Evolutionary conservation across 768 basidiomycete species (phyloP).

Genomic region (Tricholoma matsutake): DNA sequence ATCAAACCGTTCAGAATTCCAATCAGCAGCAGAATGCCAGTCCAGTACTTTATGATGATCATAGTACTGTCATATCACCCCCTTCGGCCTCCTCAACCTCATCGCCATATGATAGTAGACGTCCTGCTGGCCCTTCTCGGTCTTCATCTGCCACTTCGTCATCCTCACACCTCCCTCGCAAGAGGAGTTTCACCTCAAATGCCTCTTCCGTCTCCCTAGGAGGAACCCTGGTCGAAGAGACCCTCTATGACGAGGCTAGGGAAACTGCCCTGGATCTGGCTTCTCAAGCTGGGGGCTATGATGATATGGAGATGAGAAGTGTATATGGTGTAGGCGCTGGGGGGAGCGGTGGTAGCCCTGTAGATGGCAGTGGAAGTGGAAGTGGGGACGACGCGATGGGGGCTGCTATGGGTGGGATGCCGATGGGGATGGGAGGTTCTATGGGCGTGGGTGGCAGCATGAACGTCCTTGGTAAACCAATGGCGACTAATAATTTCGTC

Average conservation of each 20-base stretch:
- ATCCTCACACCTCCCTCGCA: slow-evolving; percentile 59
- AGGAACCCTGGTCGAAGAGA: slow-evolving; percentile 36
- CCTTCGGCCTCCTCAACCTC: slow-evolving; percentile 22
- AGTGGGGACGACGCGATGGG: slow-evolving; percentile 35
- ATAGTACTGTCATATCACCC: slow-evolving; percentile 11
- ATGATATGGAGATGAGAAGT: slow-evolving; percentile 56
- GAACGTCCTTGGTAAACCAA: slow-evolving; percentile 62
- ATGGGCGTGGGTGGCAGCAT: slow-evolving; percentile 42
- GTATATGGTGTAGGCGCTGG: slow-evolving; percentile 25
- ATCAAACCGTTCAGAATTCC: slow-evolving; percentile 29
- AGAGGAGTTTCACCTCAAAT: slow-evolving; percentile 61
- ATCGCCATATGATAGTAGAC: slow-evolving; percentile 26
- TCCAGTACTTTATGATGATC: slow-evolving; percentile 27
- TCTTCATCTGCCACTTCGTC: slow-evolving; percentile 53
- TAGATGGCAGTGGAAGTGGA: slow-evolving; percentile 50
- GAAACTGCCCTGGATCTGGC: slow-evolving; percentile 35
- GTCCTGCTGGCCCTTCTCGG: slow-evolving; percentile 25
- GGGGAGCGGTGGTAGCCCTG: slow-evolving; percentile 31
- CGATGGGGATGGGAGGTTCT: slow-evolving; percentile 27
- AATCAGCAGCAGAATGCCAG: slow-evolving; percentile 27
- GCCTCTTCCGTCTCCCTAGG: slow-evolving; percentile 22
- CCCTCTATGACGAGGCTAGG: slow-evolving; percentile 37
- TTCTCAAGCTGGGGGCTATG: slow-evolving; percentile 41
- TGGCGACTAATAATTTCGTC: slow-evolving; percentile 79
- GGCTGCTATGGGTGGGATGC: slow-evolving; percentile 9